Evolutionary conservation across 495 filamentous ascomycete species (phyloP).

Genomic region (Amniculicola lignicola): DNA sequence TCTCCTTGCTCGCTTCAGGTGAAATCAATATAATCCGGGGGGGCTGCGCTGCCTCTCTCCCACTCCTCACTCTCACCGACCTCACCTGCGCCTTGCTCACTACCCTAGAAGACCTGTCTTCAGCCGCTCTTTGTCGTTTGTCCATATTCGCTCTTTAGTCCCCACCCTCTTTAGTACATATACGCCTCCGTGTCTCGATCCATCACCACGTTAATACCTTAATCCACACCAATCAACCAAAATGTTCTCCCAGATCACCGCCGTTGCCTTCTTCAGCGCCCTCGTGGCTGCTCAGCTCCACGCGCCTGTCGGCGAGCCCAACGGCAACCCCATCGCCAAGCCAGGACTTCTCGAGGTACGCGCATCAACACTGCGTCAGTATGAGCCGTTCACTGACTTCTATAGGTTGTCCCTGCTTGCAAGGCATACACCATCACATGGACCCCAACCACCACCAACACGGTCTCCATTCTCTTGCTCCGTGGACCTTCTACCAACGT

Average conservation of each 20-base stretch:
- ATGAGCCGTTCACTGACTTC: background rate
- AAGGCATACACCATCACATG: conserved; percentile 61
- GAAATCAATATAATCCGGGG: conserved; percentile 15
- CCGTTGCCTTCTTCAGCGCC: conserved; percentile 47
- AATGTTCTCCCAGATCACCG: conserved; percentile 43
- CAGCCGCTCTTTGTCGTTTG: conserved; percentile 31
- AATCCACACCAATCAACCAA: conserved; percentile 17
- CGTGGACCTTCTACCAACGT: conserved; percentile 59
- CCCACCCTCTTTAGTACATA: conserved; percentile 1
- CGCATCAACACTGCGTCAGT: background rate
- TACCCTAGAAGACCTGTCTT: conserved; percentile 29
- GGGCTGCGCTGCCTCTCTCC: conserved; percentile 11
- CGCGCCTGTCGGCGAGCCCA: conserved; percentile 46
- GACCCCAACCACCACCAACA: conserved; percentile 46
- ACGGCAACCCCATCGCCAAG: conserved; percentile 56
- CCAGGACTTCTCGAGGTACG: conserved; percentile 36
- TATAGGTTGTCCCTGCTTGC: conserved; percentile 51
- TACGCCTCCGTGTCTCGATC: background rate
- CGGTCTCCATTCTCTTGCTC: conserved; percentile 61
- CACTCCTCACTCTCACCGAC: conserved; percentile 13
- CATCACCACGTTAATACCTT: conserved; percentile 23
- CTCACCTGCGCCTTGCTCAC: conserved; percentile 6
- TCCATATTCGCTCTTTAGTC: conserved; percentile 24
- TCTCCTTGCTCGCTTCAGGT: background rate
- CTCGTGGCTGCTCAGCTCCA: conserved; percentile 52